Percentiles rank a stretch among this genome's conserved stretches.
phyloP scores from a whole-genome alignment of 1,284 basidiomycete genomes.

The Neolentinus lepideus region DNA sequence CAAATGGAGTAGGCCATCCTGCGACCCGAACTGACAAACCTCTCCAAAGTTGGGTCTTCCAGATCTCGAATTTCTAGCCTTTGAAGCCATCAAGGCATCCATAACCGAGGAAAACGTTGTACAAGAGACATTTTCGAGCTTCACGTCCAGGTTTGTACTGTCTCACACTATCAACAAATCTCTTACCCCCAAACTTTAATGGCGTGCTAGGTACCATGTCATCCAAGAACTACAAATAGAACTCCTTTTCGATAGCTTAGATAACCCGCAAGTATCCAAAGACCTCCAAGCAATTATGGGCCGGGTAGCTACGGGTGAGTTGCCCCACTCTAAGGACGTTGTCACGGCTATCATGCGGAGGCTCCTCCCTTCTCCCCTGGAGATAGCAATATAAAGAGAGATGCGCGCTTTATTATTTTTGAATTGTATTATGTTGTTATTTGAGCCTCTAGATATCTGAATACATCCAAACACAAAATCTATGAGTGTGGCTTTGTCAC shows the following conservation, averaged over 20 bases:
- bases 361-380: no score
- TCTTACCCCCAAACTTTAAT: neutral
- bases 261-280: neutral
- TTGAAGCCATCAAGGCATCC: neutral
- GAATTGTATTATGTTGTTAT: no score
- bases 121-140: neutral
- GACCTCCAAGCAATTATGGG: neutral
- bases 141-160: neutral
- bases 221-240: neutral
- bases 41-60: neutral
- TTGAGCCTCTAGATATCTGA: no score
- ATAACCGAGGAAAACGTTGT: neutral
- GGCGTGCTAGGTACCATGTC: neutral
- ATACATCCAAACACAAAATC: no score
- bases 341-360: neutral
- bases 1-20: neutral
- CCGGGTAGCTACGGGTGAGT: neutral
- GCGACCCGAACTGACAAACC: neutral
- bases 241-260: neutral
- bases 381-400: no score
- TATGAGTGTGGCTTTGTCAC: no score
- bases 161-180: constrained; percentile 2
- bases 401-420: no score
- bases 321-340: neutral
- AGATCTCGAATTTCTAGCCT: neutral